Evolutionary conservation across 768 basidiomycete species (phyloP), one percentile per base, ranked within the genome.

Genomic region (Phanerochaete sordida): DNA sequence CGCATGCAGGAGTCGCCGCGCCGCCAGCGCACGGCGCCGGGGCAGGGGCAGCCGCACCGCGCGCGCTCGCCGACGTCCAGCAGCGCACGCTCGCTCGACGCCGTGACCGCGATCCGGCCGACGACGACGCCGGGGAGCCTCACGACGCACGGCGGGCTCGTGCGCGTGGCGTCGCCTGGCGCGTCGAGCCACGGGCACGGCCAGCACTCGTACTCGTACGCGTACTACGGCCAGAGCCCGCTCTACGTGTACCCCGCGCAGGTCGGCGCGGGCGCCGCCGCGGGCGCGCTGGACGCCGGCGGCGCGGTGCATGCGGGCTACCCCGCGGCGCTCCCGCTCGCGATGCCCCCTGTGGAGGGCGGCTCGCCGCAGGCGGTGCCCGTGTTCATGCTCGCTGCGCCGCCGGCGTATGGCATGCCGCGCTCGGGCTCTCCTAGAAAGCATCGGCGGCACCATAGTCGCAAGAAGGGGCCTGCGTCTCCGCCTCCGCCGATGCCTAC

Each of bases 321-420:
- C 31, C 49, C 57, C 24, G 24, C 12, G 23, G 23, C 37, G 23
- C 19, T 43, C n/a, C 45, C 28, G 31, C 21, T 60, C 49, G 30
- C 27, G 33, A 44, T 54, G 33, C 52, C 26, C 7, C 44, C 28
- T 19, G 48, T 12, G 2, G 37, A 50, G 19, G 52, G 57, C 2
- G 53, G 33, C 48, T 39, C 49, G 26, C 54, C 35, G 21, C 65
- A 66, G 56, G 67, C 65, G 1, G 55, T 65, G 16, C 67, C 65
- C 15, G 60, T 68, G 52, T 68, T 65, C 31, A 63, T 68, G 62
- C 59, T 66, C 46, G 59, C 65, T 1, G 61, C 62, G 11, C 67
- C 67, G 7, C 50, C 64, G n/a, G 63, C 60, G 28, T 44, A 62
- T 2, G 43, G 62, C 23, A 35, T 12, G 30, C 11, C 33, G 16